These are phyloP conservation scores for Acanthochlamys bracteata DNA, from an alignment of 106 monocot species.

Conservation along the genomic window DNA sequence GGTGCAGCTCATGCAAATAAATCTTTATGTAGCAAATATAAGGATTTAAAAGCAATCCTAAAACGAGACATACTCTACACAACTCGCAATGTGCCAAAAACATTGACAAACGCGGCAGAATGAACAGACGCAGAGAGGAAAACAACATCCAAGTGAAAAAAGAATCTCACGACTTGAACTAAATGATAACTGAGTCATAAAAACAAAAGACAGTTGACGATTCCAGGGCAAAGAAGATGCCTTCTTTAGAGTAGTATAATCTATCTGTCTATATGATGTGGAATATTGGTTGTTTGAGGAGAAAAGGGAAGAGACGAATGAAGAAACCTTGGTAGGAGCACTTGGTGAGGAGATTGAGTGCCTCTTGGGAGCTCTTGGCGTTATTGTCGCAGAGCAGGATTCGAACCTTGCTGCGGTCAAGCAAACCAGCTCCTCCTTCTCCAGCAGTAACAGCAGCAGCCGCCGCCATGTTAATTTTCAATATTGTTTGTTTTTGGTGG, in stretches of 20 bases:
- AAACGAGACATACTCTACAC: background rate
- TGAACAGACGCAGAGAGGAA: background rate
- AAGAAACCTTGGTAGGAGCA: conserved; percentile 67
- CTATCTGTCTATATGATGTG: background rate
- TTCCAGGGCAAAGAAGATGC: no score
- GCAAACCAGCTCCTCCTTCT: background rate
- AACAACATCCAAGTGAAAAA: background rate
- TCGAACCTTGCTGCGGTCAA: conserved; percentile 63
- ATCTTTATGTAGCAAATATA: background rate
- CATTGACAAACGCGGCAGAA: background rate
- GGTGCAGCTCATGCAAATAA: background rate
- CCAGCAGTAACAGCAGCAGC: no score
- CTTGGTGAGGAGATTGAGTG: conserved; percentile 41
- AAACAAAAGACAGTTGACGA: no score
- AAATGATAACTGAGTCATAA: no score
- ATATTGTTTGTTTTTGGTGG: no score
- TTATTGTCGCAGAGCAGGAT: conserved; percentile 55
- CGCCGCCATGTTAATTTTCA: no score
- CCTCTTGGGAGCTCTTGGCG: conserved; percentile 42
- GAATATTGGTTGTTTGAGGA: background rate
- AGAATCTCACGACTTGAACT: no score
- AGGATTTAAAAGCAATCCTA: background rate
- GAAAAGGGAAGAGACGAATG: background rate
- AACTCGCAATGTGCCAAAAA: background rate
- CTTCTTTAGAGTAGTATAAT: no score